Evolutionary conservation across 202 grass and related monocot species (phyloP).

Genomic region (Hordeum pubiflorum): DNA sequence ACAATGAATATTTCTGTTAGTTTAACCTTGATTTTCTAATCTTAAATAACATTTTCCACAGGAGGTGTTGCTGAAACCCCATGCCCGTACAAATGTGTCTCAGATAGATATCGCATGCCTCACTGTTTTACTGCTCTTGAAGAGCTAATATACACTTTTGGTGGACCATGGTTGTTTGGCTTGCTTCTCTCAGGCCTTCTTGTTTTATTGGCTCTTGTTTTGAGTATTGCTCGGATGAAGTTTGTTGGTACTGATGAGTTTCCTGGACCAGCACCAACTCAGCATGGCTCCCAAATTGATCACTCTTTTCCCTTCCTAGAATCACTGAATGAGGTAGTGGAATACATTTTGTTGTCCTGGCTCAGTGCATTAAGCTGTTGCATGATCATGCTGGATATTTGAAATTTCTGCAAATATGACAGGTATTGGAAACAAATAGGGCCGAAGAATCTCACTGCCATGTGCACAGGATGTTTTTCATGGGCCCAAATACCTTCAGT

Average conservation of each 20-base stretch:
- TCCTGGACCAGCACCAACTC: conserved; percentile 84
- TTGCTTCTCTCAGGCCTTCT: conserved; percentile 87
- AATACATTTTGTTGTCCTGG: background rate
- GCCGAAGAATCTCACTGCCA: conserved; percentile 92
- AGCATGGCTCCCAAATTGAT: conserved; percentile 90
- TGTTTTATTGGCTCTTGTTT: conserved; percentile 81
- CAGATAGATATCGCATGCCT: conserved; percentile 95
- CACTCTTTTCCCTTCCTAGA: conserved; percentile 92
- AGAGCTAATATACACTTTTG: conserved; percentile 92
- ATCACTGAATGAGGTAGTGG: conserved; percentile 83
- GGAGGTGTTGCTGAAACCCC: conserved; percentile 83
- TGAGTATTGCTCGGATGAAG: conserved; percentile 97
- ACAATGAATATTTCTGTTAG: conserved; percentile 4
- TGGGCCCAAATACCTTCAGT: conserved; percentile 93
- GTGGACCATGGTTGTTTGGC: conserved; percentile 94
- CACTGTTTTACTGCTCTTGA: conserved; percentile 94
- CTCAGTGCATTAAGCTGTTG: conserved; percentile 11
- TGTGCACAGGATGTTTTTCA: conserved; percentile 91
- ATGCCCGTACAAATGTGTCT: conserved; percentile 87
- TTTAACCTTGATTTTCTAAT: background rate
- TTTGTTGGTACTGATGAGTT: conserved; percentile 90
- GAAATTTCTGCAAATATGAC: conserved; percentile 30
- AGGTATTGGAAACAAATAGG: conserved; percentile 85
- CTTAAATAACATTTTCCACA: conserved; percentile 37
- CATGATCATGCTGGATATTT: conserved; percentile 3